Evolutionary conservation across 352 stramenopile species (phyloP).

Genomic region (Peronospora destructor): DNA sequence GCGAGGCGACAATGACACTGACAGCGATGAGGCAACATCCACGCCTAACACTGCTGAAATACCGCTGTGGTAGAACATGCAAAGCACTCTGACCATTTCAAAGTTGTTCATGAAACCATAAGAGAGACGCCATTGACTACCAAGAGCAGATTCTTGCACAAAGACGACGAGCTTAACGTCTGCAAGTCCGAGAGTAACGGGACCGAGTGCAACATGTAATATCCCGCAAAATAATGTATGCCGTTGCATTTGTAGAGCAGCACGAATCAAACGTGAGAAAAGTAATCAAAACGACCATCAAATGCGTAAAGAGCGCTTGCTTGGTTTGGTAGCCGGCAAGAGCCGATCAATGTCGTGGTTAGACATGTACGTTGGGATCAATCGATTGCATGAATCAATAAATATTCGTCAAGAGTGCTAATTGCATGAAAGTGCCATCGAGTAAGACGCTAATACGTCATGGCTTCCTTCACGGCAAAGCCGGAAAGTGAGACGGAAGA

Average conservation of each 20-base stretch:
- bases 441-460: too few relatives aligned
- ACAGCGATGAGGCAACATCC: constrained; percentile 85
- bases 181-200: constrained; percentile 59
- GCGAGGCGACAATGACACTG: constrained; percentile 94
- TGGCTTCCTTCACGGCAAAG: too few relatives aligned
- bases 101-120: constrained; percentile 86
- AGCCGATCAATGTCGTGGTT: too few relatives aligned
- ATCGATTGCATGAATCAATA: too few relatives aligned
- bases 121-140: constrained; percentile 50
- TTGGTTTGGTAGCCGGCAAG: too few relatives aligned
- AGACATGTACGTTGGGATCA: too few relatives aligned
- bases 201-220: constrained; percentile 68
- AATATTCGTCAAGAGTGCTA: too few relatives aligned
- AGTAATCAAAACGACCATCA: too few relatives aligned
- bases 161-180: constrained; percentile 70
- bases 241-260: constrained; percentile 84
- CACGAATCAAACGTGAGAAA: constrained; percentile 64
- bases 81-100: constrained; percentile 71
- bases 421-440: too few relatives aligned
- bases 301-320: too few relatives aligned
- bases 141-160: constrained; percentile 40
- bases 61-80: constrained; percentile 83
- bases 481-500: too few relatives aligned
- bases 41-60: constrained; percentile 82
- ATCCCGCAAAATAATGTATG: constrained; percentile 77